phyloP scores from a whole-genome alignment of 2,329 filamentous ascomycete genomes.

The Fusarium sp. region DNA sequence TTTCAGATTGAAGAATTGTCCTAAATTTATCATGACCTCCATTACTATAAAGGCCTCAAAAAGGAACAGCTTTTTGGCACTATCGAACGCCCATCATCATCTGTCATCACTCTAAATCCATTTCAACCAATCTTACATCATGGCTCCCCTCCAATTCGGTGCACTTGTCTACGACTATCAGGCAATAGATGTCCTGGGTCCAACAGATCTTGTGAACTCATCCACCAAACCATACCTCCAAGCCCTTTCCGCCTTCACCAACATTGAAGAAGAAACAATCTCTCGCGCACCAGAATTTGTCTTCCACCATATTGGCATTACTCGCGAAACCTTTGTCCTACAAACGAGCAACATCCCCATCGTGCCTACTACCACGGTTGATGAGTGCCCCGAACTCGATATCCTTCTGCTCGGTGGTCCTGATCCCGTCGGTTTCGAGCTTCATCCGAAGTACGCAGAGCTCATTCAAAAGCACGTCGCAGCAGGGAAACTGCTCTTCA shows the following conservation, averaged over 20 bases:
- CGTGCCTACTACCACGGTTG: constrained; percentile 49
- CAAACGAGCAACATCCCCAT: constrained; percentile 31
- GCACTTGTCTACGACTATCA: constrained; percentile 50
- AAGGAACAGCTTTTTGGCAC: accelerated
- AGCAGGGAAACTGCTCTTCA: constrained; percentile 52
- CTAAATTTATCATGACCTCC: accelerated
- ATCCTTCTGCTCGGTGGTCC: constrained; percentile 54
- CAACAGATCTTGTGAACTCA: constrained; percentile 49
- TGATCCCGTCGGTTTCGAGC: constrained; percentile 42
- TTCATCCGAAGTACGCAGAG: constrained; percentile 48
- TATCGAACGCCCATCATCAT: background rate
- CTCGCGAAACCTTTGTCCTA: constrained; percentile 45
- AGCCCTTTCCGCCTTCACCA: constrained; percentile 11
- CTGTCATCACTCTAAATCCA: background rate
- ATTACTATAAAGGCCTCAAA: background rate
- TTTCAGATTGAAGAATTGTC: background rate
- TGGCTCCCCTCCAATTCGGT: constrained; percentile 33
- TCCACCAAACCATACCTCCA: constrained; percentile 37
- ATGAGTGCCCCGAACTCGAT: constrained; percentile 54
- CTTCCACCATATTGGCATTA: constrained; percentile 53
- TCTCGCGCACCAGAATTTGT: constrained; percentile 47
- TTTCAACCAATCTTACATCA: background rate
- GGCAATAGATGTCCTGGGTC: constrained; percentile 51
- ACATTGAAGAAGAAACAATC: constrained; percentile 38
- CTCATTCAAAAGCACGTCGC: constrained; percentile 53